A percentile compares a stretch with the other conserved stretches of the same genome.
These are phyloP conservation scores for Phaeomoniella chlamydospora DNA, from an alignment of 2,329 filamentous ascomycete genomes.

Conservation along the genomic window DNA sequence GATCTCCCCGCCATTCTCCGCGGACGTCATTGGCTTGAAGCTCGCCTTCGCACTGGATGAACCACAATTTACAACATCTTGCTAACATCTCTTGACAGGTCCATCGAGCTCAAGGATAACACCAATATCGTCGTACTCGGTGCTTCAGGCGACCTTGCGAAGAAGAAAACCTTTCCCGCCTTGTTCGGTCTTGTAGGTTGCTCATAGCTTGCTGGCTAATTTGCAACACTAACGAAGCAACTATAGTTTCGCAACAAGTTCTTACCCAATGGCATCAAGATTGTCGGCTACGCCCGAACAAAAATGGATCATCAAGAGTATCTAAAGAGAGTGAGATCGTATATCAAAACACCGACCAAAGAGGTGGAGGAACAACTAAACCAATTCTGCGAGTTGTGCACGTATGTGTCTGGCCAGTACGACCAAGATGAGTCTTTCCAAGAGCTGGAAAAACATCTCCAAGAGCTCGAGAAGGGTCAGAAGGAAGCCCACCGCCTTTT, in stretches of 20 bases:
- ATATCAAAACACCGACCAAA: conserved; percentile 98
- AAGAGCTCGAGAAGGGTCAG: conserved; percentile 68
- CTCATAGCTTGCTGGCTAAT: conserved; percentile 2
- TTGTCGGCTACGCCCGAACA: conserved; percentile 96
- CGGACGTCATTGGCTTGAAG: conserved; percentile 5
- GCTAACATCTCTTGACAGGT: conserved; percentile 33
- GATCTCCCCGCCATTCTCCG: conserved; percentile 4
- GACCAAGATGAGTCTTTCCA: conserved; percentile 93
- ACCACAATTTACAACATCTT: not conserved
- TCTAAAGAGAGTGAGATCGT: conserved; percentile 84
- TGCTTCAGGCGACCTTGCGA: conserved; percentile 91
- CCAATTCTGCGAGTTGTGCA: conserved; percentile 75
- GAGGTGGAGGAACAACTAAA: conserved; percentile 91
- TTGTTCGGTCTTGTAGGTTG: conserved; percentile 86
- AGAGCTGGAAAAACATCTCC: conserved; percentile 69
- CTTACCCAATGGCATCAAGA: conserved; percentile 86
- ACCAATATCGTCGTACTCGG: conserved; percentile 93
- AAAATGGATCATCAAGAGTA: conserved; percentile 99
- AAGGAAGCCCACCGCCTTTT: conserved; percentile 84
- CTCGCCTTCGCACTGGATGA: too few species aligned
- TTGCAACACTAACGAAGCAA: conserved; percentile 1
- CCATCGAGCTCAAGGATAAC: conserved; percentile 95
- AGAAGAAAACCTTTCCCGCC: conserved; percentile 99
- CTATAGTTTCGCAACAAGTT: conserved; percentile 96
- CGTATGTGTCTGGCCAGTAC: conserved; percentile 94